These are phyloP conservation scores for Peniophora sp. DNA, from an alignment of 1,284 basidiomycete genomes.

Conservation along the genomic window DNA sequence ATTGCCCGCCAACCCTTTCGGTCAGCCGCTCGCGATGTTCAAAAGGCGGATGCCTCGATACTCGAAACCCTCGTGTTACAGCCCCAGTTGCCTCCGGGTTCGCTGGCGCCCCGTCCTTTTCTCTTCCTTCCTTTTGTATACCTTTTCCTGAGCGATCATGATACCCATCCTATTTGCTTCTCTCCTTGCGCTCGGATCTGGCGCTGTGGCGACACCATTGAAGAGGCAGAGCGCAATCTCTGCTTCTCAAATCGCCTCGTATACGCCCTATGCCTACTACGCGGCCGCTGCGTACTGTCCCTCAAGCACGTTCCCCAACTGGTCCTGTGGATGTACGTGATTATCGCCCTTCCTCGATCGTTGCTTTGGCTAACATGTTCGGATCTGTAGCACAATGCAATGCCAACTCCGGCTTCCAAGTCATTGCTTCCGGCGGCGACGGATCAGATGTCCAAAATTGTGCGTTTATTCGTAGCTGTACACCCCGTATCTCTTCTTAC, in stretches of 20 bases:
- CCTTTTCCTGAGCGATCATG: too few relatives aligned
- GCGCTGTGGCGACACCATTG: too few relatives aligned
- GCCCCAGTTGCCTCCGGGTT: too few relatives aligned
- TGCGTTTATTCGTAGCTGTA: constrained; percentile 6
- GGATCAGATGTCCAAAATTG: constrained; percentile 15
- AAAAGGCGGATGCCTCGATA: too few relatives aligned
- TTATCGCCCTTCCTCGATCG: constrained; percentile 1
- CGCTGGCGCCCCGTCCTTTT: too few relatives aligned
- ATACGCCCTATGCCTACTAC: constrained; percentile 33
- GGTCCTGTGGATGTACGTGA: constrained; percentile 30
- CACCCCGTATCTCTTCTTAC: constrained; percentile 39
- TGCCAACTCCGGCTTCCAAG: constrained; percentile 43
- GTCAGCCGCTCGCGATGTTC: too few relatives aligned
- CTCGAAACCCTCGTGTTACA: too few relatives aligned
- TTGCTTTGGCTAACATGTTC: not conserved
- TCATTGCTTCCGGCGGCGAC: constrained; percentile 43
- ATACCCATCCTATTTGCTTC: too few relatives aligned
- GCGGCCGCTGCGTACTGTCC: constrained; percentile 28
- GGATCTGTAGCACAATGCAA: constrained; percentile 36
- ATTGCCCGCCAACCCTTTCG: too few relatives aligned
- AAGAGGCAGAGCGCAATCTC: constrained; percentile 12
- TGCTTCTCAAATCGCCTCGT: constrained; percentile 22
- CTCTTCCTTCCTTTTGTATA: too few relatives aligned
- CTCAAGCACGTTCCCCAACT: constrained; percentile 21
- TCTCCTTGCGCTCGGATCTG: too few relatives aligned